Conservation (phyloP, 2,329 filamentous ascomycete genomes). For the Epicoccum nigrum region DNA sequence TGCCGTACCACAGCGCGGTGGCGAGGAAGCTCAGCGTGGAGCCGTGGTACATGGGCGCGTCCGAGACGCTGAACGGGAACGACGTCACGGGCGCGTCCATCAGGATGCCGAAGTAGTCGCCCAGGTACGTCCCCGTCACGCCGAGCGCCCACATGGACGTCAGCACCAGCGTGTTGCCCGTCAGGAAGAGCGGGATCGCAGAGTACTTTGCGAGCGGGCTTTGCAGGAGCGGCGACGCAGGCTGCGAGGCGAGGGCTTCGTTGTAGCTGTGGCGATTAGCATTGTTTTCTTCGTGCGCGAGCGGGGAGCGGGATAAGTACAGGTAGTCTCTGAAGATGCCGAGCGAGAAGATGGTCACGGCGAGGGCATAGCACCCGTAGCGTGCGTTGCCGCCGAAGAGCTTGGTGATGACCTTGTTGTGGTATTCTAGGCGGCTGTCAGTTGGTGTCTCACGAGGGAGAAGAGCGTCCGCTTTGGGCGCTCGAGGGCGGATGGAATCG, state of each 20-base stretch:
- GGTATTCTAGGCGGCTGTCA: constrained; percentile 71
- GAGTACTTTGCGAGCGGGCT: constrained; percentile 64
- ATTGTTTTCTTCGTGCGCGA: neutral
- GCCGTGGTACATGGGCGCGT: constrained; percentile 95
- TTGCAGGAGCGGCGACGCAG: constrained; percentile 75
- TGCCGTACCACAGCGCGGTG: constrained; percentile 81
- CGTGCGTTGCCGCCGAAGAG: constrained; percentile 80
- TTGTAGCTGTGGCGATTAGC: constrained; percentile 69
- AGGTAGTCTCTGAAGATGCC: constrained; percentile 81
- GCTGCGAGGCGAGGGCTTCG: constrained; percentile 76
- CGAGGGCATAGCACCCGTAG: constrained; percentile 87
- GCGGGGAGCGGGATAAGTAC: constrained; percentile 34
- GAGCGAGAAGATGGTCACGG: constrained; percentile 85
- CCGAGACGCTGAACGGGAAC: constrained; percentile 93
- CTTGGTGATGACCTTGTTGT: constrained; percentile 85
- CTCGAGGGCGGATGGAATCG: constrained; percentile 26
- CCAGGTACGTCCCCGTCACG: constrained; percentile 93
- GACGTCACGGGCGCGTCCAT: constrained; percentile 94
- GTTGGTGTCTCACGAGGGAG: constrained; percentile 7
- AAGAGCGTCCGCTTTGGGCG: too few relatives aligned
- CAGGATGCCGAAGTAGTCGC: constrained; percentile 98
- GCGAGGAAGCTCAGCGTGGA: constrained; percentile 91
- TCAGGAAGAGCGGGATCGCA: constrained; percentile 72
- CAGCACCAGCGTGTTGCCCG: constrained; percentile 84
- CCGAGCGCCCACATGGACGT: constrained; percentile 91